These are phyloP conservation scores for Knufia petricola DNA, from an alignment of 2,329 filamentous ascomycete genomes.

Conservation along the genomic window DNA sequence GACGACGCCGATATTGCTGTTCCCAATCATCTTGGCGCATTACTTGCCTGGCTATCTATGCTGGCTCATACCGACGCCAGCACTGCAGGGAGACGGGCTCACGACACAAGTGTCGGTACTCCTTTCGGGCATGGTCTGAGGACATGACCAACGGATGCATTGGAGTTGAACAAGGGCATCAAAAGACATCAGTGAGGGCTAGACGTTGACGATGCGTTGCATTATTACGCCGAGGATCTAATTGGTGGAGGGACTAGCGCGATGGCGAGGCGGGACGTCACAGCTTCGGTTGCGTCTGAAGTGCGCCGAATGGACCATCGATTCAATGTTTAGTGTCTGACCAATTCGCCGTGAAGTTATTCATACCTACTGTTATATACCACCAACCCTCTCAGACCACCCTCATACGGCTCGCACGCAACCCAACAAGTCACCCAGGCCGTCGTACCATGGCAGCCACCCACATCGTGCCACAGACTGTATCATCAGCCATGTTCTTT, in stretches of 20 bases:
- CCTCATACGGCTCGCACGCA: not conserved
- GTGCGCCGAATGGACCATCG: not conserved
- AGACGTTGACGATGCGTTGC: not conserved
- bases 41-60: not conserved
- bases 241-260: constrained; percentile 1
- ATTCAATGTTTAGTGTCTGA: not conserved
- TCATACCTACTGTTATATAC: not conserved
- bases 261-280: constrained; percentile 4
- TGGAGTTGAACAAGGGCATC: not conserved
- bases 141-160: not conserved
- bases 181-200: not conserved
- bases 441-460: constrained; percentile 31
- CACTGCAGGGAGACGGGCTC: not conserved
- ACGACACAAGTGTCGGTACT: not conserved
- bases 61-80: not conserved
- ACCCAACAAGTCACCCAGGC: not conserved
- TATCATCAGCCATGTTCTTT: constrained; percentile 38
- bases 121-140: not conserved
- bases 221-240: not conserved
- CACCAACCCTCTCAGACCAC: not conserved
- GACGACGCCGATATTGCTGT: constrained; percentile 1
- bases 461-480: constrained; percentile 33
- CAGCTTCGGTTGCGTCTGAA: not conserved
- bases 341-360: constrained; percentile 6
- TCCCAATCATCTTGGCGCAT: constrained; percentile 1